A percentile compares a stretch with the other conserved stretches of the same genome.
These are phyloP conservation scores for Nakataea oryzae DNA, from an alignment of 2,329 filamentous ascomycete species.

Conservation along the genomic window DNA sequence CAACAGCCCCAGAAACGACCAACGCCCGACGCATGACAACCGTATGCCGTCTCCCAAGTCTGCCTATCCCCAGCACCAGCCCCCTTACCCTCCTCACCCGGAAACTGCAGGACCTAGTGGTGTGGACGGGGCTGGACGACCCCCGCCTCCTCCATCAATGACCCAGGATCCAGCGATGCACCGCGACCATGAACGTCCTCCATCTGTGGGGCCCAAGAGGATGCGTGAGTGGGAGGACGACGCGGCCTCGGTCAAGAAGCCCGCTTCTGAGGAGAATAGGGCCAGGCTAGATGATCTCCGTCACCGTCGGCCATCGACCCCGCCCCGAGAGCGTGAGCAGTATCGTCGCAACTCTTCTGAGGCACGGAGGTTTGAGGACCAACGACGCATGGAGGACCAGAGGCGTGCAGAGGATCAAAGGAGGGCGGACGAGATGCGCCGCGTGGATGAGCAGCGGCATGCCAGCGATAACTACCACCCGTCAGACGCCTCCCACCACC, in stretches of 20 bases:
- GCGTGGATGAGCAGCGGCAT: constrained; percentile 53
- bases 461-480: constrained; percentile 76
- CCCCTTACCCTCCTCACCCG: constrained; percentile 60
- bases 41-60: constrained; percentile 87
- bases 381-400: constrained; percentile 47
- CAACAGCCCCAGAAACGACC: constrained; percentile 73
- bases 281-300: constrained; percentile 78
- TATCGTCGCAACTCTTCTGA: constrained; percentile 74
- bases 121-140: constrained; percentile 32
- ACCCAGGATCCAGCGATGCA: constrained; percentile 59
- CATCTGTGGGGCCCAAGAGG: constrained; percentile 73
- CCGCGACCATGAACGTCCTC: constrained; percentile 60
- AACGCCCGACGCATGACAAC: constrained; percentile 72
- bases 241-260: constrained; percentile 61
- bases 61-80: constrained; percentile 68
- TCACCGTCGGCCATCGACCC: constrained; percentile 68
- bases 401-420: constrained; percentile 45
- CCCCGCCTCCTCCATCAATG: constrained; percentile 42
- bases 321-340: constrained; percentile 54
- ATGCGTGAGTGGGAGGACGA: constrained; percentile 91
- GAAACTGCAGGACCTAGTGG: constrained; percentile 63
- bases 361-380: constrained; percentile 53
- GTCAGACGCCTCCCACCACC: constrained; percentile 84
- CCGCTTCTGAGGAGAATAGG: constrained; percentile 77
- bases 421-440: constrained; percentile 42